A percentile compares a stretch with the other conserved stretches of the same genome.
Conservation (phyloP, 1,284 basidiomycete genomes). For the Caloboletus firmus region DNA sequence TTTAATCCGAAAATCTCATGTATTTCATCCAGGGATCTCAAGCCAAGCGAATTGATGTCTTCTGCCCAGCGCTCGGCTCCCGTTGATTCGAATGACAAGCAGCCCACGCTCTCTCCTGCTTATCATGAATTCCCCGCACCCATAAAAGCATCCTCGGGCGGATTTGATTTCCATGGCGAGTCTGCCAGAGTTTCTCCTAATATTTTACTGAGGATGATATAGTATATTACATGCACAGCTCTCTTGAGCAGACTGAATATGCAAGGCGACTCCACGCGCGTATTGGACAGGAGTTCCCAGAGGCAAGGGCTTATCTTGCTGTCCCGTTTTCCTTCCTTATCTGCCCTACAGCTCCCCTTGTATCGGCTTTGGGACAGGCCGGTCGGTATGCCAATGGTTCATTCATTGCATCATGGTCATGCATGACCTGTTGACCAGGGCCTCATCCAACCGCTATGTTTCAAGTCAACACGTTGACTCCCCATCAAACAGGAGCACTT, state of each 20-base stretch:
- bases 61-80: background rate
- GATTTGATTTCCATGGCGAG: conserved; percentile 70
- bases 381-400: conserved; percentile 44
- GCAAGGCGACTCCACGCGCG: conserved; percentile 64
- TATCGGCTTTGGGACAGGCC: conserved; percentile 65
- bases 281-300: conserved; percentile 69
- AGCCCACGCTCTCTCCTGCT: conserved; percentile 41
- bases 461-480: conserved; percentile 40
- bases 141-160: conserved; percentile 48
- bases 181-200: background rate
- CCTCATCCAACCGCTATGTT: conserved; percentile 46
- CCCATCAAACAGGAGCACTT: conserved; percentile 42
- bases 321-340: background rate
- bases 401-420: background rate
- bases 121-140: conserved; percentile 57
- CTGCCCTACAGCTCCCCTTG: conserved; percentile 51
- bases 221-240: conserved; percentile 65
- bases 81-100: background rate
- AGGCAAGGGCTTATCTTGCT: conserved; percentile 40
- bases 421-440: conserved; percentile 23
- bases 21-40: background rate
- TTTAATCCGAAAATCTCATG: background rate
- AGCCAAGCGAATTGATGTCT: background rate
- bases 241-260: conserved; percentile 47
- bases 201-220: background rate